Evolutionary conservation across 345 rosid genomes (phyloP).

Genomic region (Ceriops tagal): DNA sequence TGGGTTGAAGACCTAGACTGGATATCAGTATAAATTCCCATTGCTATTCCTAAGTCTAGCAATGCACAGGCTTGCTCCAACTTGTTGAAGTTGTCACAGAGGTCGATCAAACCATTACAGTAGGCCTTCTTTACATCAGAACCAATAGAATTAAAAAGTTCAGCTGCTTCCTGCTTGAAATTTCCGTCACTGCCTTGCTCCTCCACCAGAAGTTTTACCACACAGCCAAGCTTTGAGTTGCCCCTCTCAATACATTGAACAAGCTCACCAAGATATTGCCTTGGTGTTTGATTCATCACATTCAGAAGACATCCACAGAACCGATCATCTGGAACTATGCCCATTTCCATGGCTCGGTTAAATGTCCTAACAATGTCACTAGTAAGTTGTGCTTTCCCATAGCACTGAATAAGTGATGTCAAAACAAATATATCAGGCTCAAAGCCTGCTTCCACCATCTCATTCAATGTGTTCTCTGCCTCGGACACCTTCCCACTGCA

Average conservation of each 20-base stretch:
- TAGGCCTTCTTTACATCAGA: slow-evolving; percentile 71
- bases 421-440: slow-evolving; percentile 75
- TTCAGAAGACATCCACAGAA: slow-evolving; percentile 82
- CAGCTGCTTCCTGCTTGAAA: slow-evolving; percentile 52
- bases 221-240: slow-evolving; percentile 65
- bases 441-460: slow-evolving; percentile 76
- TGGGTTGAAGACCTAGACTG: slow-evolving; percentile 74
- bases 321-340: slow-evolving; percentile 73
- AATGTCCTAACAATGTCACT: slow-evolving; percentile 74
- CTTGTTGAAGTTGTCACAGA: slow-evolving; percentile 68
- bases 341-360: slow-evolving; percentile 48
- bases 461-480: slow-evolving; percentile 68
- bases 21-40: slow-evolving; percentile 55
- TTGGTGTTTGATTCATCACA: slow-evolving; percentile 79
- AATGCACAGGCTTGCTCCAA: slow-evolving; percentile 77
- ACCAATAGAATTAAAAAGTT: slow-evolving; percentile 51
- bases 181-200: slow-evolving; percentile 37
- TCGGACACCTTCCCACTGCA: slow-evolving; percentile 71
- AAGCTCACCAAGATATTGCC: slow-evolving; percentile 58
- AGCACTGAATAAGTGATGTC: slow-evolving; percentile 92
- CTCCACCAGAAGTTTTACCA: slow-evolving; percentile 60
- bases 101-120: slow-evolving; percentile 84
- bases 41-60: slow-evolving; percentile 59
- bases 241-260: slow-evolving; percentile 64
- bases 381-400: slow-evolving; percentile 70